phyloP scores from a whole-genome alignment of 768 basidiomycete genomes.

The Lentinula sp. region DNA sequence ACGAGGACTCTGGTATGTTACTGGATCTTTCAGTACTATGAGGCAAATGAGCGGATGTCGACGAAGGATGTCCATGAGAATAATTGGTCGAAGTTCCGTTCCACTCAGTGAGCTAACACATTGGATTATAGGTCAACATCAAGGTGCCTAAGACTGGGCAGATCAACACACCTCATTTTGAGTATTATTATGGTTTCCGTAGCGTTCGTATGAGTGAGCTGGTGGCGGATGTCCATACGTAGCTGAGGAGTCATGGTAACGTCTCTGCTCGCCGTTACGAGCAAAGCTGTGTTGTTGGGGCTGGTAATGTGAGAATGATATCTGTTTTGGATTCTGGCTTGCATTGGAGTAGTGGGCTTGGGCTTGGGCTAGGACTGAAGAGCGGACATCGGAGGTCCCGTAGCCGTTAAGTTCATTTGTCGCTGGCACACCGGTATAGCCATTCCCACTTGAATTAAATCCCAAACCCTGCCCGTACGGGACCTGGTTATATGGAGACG shows the following conservation, averaged over 20 bases:
- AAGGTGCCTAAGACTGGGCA: not conserved
- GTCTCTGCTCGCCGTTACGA: not conserved
- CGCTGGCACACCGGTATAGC: not conserved
- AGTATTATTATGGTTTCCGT: not conserved
- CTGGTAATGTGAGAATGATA: constrained; percentile 44
- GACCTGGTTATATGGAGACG: not conserved
- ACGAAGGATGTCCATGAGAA: not conserved
- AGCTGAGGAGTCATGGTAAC: not conserved
- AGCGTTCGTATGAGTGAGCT: not conserved
- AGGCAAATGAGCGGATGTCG: not conserved
- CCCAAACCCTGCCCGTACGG: constrained; percentile 3
- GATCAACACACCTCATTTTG: not conserved
- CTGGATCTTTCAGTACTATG: constrained; percentile 2
- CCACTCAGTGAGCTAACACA: not conserved
- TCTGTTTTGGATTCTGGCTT: constrained; percentile 7
- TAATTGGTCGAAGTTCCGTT: not conserved
- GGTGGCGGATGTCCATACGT: not conserved
- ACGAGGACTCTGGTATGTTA: not conserved
- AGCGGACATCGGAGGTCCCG: not conserved
- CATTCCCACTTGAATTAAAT: not conserved
- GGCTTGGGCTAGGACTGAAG: not conserved
- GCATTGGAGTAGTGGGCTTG: not conserved
- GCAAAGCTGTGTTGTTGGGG: constrained; percentile 35
- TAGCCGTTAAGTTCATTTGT: not conserved
- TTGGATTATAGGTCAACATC: not conserved